Evolutionary conservation across 179 eudicot genomes (phyloP), one percentile per base, ranked within the genome.

Genomic region (Heliamphora pulchella): DNA sequence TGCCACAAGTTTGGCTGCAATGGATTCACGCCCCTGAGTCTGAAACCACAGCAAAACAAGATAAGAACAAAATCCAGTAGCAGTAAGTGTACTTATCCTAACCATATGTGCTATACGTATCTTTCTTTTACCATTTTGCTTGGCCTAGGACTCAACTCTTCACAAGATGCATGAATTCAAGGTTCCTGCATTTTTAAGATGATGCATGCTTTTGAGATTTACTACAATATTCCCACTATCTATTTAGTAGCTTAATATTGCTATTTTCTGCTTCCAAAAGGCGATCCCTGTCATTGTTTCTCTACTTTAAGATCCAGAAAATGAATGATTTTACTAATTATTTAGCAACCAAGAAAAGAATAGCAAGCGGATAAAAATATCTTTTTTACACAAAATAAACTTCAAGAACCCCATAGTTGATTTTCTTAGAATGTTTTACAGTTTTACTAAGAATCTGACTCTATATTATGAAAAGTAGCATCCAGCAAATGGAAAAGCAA

Each of bases 1-100:
- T 17, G 99, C 94, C 48, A 96, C 98, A 81, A 91, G 87, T 87
- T 96, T 96, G 82, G 99, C 99, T 13, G 97, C 97, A 86, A 96
- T 96, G 68, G 99, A 92, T 79, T 96, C 99, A 81, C 99, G 99
- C 22, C 99, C 96, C 83, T 92, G 99, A 76, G 96, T 91, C 99
- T 96, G 93, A 83, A 84, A 76, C 48, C 79, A 53, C 46, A 55
- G 41, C 3, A 73, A 74, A 3, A 0, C 43, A 71, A 47, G 57
- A 14, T 64, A 54, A 22, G 51, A 31, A 71, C 89, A n/a, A 1
- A 77, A 22, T 46, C 6, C 11, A 77, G n/a, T 18, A 63, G 46
- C 11, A 9, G 43, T 57, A 14, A 43, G n/a, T 39, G 3, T 5
- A 75, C 67, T 75, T 44, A 17, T 57, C 51, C 66, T 10, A 17